Evolutionary conservation across 345 rosid genomes (phyloP).

Genomic region (Brassica nigra): DNA sequence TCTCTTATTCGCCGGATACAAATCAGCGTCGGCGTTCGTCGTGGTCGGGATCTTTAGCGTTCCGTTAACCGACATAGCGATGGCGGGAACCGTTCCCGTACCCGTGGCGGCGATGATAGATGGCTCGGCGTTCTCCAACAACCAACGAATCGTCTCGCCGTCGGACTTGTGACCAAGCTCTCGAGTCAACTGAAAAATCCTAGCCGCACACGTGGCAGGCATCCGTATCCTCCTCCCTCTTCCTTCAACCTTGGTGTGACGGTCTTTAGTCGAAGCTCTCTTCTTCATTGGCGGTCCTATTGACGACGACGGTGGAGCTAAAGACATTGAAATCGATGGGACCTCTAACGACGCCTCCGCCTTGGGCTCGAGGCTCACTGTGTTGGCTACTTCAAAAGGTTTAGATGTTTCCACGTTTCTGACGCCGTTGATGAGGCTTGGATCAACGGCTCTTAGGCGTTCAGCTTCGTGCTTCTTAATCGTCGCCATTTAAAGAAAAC

Average conservation of each 20-base stretch:
- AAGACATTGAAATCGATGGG: conserved; percentile 43
- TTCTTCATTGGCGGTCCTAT: conserved; percentile 42
- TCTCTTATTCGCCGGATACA: conserved; percentile 50
- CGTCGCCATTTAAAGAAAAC: conserved; percentile 40
- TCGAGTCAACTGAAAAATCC: conserved; percentile 84
- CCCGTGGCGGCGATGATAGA: conserved; percentile 90
- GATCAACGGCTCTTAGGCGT: conserved; percentile 38
- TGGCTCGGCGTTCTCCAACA: conserved; percentile 82
- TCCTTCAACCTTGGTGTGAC: conserved; percentile 93
- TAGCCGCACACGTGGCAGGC: conserved; percentile 93
- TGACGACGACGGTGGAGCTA: conserved; percentile 42
- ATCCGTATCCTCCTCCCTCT: conserved; percentile 94
- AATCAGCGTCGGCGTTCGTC: conserved; percentile 46
- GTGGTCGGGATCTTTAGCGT: conserved; percentile 83
- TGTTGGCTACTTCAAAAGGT: background rate
- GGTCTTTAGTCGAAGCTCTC: conserved; percentile 76
- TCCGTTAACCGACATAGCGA: conserved; percentile 91
- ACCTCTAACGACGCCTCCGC: conserved; percentile 42
- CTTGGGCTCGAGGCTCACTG: conserved; percentile 36
- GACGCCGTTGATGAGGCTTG: background rate
- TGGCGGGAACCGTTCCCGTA: conserved; percentile 90
- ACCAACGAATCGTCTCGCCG: conserved; percentile 90
- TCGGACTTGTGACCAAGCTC: conserved; percentile 91
- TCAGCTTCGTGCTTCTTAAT: conserved; percentile 41
- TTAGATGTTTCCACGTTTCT: background rate